Conservation (phyloP, 2,329 filamentous ascomycete species). For the Volutella citrinella region DNA sequence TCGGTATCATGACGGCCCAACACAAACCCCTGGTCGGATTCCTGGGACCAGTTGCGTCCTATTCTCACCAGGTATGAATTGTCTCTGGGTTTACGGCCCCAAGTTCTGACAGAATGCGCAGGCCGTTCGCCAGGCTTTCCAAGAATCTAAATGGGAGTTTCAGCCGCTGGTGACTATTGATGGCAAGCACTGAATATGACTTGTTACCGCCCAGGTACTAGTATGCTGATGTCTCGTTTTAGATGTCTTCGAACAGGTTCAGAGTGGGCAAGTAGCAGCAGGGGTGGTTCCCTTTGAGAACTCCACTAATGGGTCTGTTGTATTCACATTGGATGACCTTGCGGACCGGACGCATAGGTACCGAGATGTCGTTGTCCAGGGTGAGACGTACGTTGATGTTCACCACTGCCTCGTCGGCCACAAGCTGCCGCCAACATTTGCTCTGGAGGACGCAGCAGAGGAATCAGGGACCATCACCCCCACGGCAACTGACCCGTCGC, state of each 20-base stretch:
- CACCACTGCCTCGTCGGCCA: constrained; percentile 80
- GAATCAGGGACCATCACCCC: constrained; percentile 48
- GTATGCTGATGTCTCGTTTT: constrained; percentile 10
- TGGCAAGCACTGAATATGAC: constrained; percentile 29
- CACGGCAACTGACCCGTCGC: constrained; percentile 43
- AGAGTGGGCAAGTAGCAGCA: constrained; percentile 59
- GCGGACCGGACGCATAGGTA: constrained; percentile 68
- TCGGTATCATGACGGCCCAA: constrained; percentile 27
- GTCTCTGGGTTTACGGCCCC: too few species aligned
- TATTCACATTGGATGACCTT: constrained; percentile 85
- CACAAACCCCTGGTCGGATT: constrained; percentile 44
- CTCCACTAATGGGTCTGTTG: constrained; percentile 88
- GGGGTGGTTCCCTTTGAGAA: constrained; percentile 96
- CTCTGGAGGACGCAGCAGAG: constrained; percentile 26
- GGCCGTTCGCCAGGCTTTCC: constrained; percentile 46
- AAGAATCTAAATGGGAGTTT: constrained; percentile 45
- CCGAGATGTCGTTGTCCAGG: constrained; percentile 70
- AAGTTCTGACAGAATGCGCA: too few species aligned
- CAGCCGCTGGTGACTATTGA: constrained; percentile 51
- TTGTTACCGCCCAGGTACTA: constrained; percentile 1
- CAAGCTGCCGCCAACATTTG: constrained; percentile 23
- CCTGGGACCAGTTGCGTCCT: constrained; percentile 47
- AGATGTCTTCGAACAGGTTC: constrained; percentile 81
- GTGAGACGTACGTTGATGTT: constrained; percentile 82
- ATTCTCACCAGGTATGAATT: constrained; percentile 49